These are phyloP conservation scores for Chloris gayana DNA, from an alignment of 176 grass and related monocot species.

Conservation along the genomic window DNA sequence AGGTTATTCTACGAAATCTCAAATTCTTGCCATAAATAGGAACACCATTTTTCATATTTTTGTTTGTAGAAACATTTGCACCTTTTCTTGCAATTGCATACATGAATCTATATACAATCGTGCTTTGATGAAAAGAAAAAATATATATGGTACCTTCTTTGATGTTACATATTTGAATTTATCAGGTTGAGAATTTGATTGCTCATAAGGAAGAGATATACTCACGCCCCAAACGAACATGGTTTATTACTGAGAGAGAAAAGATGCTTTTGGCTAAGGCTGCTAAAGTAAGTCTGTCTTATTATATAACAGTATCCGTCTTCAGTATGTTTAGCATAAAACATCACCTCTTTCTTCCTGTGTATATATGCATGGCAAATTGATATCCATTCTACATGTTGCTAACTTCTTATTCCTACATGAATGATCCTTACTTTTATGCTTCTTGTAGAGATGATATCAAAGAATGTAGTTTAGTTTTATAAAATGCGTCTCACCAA, in stretches of 20 bases:
- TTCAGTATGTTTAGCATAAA: not conserved
- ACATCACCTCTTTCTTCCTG: not conserved
- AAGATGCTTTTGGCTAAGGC: constrained; percentile 81
- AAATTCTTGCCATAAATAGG: constrained; percentile 11
- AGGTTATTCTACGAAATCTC: constrained; percentile 50
- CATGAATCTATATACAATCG: not conserved
- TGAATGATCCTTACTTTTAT: not conserved
- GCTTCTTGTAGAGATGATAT: not conserved
- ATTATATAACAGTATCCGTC: not conserved
- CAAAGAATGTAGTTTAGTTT: not conserved
- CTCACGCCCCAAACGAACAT: constrained; percentile 87
- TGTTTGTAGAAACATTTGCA: not conserved
- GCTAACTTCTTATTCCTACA: not conserved
- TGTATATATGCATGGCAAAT: constrained; percentile 12
- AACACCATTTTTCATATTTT: not conserved
- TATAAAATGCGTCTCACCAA: not conserved
- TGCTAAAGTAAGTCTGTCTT: constrained; percentile 60
- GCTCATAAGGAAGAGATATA: constrained; percentile 92
- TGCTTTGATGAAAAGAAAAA: not conserved
- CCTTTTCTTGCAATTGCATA: not conserved
- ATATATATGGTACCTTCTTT: not conserved
- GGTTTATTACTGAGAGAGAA: constrained; percentile 92
- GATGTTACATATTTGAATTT: constrained; percentile 27
- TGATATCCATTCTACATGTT: not conserved
- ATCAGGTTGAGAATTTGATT: constrained; percentile 94